A percentile compares a stretch with the other conserved stretches of the same genome.
Conservation (phyloP, 83 land plant species). For the Thuja plicata region DNA sequence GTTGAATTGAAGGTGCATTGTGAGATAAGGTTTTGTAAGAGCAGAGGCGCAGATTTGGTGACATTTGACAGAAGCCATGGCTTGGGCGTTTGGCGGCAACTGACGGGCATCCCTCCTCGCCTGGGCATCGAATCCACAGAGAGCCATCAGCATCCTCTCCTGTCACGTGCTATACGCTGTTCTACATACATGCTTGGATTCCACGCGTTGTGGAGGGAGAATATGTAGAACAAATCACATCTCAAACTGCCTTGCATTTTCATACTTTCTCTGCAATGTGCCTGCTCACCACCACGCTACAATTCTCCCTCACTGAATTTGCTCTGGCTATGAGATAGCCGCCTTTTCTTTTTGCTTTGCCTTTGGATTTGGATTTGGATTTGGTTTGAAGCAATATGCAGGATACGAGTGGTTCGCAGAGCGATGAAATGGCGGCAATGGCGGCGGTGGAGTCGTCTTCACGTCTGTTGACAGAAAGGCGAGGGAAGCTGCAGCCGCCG, state of each 20-base stretch:
- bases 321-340: not conserved
- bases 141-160: not conserved
- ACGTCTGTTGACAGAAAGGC: not conserved
- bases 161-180: not conserved
- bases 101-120: not conserved
- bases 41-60: not conserved
- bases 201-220: not conserved
- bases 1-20: conserved; percentile 1
- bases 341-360: not conserved
- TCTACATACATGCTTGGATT: not conserved
- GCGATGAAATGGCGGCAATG: not conserved
- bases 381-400: not conserved
- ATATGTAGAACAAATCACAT: not conserved
- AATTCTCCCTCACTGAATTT: not conserved
- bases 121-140: not conserved
- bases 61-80: not conserved
- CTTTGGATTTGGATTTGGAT: too few species aligned
- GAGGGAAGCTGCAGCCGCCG: not conserved
- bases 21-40: not conserved
- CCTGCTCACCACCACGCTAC: not conserved
- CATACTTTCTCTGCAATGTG: not conserved
- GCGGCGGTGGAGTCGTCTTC: conserved; percentile 1
- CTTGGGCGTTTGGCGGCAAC: not conserved
- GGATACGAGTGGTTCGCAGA: not conserved
- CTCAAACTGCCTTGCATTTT: not conserved